phyloP scores from a whole-genome alignment of 768 basidiomycete species.

The Paxillus rubicundulus region DNA sequence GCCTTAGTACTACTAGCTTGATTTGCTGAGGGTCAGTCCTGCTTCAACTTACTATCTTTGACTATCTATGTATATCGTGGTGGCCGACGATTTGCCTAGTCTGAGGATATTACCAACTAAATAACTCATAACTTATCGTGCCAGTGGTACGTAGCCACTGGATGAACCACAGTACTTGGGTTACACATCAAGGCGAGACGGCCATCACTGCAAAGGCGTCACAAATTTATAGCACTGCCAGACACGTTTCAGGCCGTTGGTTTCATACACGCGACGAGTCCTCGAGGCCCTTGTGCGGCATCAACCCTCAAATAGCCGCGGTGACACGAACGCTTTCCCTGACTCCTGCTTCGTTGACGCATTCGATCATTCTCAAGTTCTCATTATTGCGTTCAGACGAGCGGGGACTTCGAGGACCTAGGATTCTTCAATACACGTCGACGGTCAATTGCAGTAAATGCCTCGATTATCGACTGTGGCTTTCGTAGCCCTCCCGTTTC shows the following conservation, averaged over 20 bases:
- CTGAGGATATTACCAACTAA: no score
- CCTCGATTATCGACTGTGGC: constrained; percentile 19
- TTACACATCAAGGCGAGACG: no score
- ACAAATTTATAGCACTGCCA: constrained; percentile 13
- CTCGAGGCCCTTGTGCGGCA: constrained; percentile 24
- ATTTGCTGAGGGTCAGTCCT: no score
- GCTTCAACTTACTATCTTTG: no score
- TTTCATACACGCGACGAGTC: constrained; percentile 26
- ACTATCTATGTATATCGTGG: no score
- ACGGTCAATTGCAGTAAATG: constrained; percentile 18
- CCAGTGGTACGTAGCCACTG: no score
- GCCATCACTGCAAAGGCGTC: neutral
- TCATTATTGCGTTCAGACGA: constrained; percentile 6
- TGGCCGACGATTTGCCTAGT: no score
- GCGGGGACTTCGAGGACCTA: neutral
- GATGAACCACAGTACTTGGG: no score
- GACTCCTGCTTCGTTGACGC: neutral
- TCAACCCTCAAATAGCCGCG: constrained; percentile 14
- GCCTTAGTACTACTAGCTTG: no score
- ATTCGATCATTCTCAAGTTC: neutral
- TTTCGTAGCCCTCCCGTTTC: constrained; percentile 22
- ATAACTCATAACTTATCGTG: no score
- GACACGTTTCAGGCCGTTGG: constrained; percentile 12
- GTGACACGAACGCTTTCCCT: constrained; percentile 8
- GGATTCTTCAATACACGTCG: neutral